Percentiles rank a stretch among this genome's conserved stretches.
These are phyloP conservation scores for Cairneyella variabilis DNA, from an alignment of 495 filamentous ascomycete species.

Conservation along the genomic window DNA sequence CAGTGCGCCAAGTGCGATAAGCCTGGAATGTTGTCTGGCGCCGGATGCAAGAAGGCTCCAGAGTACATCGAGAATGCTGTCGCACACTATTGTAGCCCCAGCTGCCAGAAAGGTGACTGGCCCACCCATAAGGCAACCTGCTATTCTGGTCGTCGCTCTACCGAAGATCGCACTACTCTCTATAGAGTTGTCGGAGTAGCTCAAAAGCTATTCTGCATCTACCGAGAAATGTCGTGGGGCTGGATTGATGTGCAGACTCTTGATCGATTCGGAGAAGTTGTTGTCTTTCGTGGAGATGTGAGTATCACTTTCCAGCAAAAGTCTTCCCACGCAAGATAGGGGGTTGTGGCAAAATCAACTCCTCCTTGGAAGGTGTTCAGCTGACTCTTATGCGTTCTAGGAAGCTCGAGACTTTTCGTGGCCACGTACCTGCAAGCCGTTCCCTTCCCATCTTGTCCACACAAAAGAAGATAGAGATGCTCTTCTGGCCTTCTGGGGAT, in stretches of 20 bases:
- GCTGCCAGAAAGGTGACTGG: neutral
- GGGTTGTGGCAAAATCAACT: neutral
- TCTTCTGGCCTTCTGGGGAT: neutral
- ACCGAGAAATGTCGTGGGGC: neutral
- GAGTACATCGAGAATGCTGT: no score
- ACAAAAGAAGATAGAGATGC: neutral
- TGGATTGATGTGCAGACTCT: neutral
- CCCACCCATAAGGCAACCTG: neutral
- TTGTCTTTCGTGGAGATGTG: neutral
- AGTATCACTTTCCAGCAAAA: neutral
- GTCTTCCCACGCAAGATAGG: neutral
- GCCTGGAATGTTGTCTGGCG: no score
- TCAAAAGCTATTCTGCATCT: neutral
- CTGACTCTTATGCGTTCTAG: neutral
- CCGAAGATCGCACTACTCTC: neutral
- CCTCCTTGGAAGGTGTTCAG: neutral
- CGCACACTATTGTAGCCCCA: neutral
- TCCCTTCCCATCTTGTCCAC: neutral
- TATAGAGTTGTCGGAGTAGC: neutral
- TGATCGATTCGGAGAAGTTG: neutral
- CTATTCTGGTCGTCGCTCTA: no score
- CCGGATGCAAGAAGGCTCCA: no score
- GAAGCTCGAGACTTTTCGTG: neutral
- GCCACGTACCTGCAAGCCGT: neutral
- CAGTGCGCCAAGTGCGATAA: no score